Percentiles rank a stretch among this genome's conserved stretches.
phyloP scores from a whole-genome alignment of 1,139 yeast genomes.

The Suhomyces chickasaworum region DNA sequence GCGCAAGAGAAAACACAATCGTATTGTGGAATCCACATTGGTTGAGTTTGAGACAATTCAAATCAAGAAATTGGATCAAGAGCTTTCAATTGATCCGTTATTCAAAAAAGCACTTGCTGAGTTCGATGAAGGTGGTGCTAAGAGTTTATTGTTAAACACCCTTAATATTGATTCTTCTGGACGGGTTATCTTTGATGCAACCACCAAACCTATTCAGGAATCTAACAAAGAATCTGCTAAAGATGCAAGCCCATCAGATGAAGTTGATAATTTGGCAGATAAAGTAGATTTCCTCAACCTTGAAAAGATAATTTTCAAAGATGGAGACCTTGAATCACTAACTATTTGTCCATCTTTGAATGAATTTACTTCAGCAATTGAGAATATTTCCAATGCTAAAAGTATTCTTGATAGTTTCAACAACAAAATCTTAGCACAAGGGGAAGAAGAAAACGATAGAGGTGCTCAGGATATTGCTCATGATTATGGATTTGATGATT shows the following conservation, averaged over 20 bases:
- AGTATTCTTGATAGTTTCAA: conserved; percentile 24
- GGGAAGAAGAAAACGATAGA: conserved; percentile 15
- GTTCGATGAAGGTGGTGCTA: conserved; percentile 95
- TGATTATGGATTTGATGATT: conserved; percentile 38
- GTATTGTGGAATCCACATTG: conserved; percentile 46
- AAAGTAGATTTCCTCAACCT: conserved; percentile 24
- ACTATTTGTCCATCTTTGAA: conserved; percentile 66
- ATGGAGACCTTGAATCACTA: conserved; percentile 37
- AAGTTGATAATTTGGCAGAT: conserved; percentile 8
- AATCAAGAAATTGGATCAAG: conserved; percentile 73
- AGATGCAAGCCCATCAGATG: conserved; percentile 15
- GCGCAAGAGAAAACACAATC: conserved; percentile 40
- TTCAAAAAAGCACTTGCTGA: conserved; percentile 88
- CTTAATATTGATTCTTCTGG: conserved; percentile 60
- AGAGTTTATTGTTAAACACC: conserved; percentile 74
- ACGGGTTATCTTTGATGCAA: conserved; percentile 64
- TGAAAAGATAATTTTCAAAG: conserved; percentile 29
- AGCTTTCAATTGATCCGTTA: conserved; percentile 80
- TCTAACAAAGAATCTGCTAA: conserved; percentile 13
- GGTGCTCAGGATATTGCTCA: conserved; percentile 7
- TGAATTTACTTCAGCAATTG: conserved; percentile 57
- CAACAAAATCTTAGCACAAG: conserved; percentile 31
- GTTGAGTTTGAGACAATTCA: conserved; percentile 61
- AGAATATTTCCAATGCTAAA: conserved; percentile 60
- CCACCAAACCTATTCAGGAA: conserved; percentile 32